phyloP scores from a whole-genome alignment of 2,329 filamentous ascomycete species.

The Penicillium aurantiogriseum region DNA sequence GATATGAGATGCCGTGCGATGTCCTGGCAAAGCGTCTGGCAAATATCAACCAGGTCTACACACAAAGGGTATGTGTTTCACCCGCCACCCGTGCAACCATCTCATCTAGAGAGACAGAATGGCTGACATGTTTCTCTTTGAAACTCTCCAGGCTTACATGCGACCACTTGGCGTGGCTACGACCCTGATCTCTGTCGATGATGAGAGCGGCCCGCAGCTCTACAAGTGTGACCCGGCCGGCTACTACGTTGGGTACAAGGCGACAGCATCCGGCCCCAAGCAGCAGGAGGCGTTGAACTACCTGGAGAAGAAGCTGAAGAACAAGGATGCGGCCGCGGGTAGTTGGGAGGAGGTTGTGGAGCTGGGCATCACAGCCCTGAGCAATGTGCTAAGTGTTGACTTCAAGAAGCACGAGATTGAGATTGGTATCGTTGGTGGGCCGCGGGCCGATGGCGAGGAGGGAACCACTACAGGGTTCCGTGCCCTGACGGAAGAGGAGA shows the following conservation, averaged over 20 bases:
- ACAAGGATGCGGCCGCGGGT: constrained; percentile 91
- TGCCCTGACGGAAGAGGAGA: constrained; percentile 92
- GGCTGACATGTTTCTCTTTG: constrained; percentile 3
- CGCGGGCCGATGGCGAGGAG: constrained; percentile 76
- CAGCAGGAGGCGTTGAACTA: constrained; percentile 98
- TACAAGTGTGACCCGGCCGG: constrained; percentile 98
- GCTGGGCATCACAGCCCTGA: constrained; percentile 90
- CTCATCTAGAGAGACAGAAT: not conserved
- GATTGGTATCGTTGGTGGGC: constrained; percentile 93
- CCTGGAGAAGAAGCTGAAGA: constrained; percentile 99
- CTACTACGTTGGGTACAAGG: constrained; percentile 98
- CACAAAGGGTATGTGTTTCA: constrained; percentile 71
- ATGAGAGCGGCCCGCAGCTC: constrained; percentile 86
- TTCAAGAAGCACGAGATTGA: constrained; percentile 99
- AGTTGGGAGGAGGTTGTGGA: constrained; percentile 98
- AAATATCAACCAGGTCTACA: constrained; percentile 99
- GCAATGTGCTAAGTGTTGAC: constrained; percentile 95
- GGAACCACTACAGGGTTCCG: constrained; percentile 78
- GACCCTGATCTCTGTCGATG: constrained; percentile 90
- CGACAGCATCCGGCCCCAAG: constrained; percentile 93
- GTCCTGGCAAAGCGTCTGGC: constrained; percentile 93
- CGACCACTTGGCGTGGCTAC: constrained; percentile 93
- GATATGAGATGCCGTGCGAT: constrained; percentile 99
- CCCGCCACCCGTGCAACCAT: not conserved
- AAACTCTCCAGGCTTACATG: constrained; percentile 76